Evolutionary conservation across 805 yeast species (phyloP).

Genomic region (Zygoascus flipseniorum): DNA sequence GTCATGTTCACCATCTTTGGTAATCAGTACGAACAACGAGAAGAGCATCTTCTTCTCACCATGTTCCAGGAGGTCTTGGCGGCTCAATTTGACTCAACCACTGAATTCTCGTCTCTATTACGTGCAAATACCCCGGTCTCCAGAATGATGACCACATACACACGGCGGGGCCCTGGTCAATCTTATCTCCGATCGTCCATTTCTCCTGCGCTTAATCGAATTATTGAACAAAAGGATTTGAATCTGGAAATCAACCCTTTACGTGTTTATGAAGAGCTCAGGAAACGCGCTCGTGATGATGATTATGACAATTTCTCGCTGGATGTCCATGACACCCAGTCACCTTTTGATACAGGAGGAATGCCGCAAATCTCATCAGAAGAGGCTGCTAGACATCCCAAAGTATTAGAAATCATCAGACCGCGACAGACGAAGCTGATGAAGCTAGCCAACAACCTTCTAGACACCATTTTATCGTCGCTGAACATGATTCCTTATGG

Average conservation of each 20-base stretch:
- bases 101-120: constrained; percentile 28
- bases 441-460: constrained; percentile 20
- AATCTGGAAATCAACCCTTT: constrained; percentile 30
- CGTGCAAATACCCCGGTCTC: constrained; percentile 34
- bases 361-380: constrained; percentile 22
- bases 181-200: constrained; percentile 28
- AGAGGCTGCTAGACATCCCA: constrained; percentile 25
- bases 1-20: constrained; percentile 35
- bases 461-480: constrained; percentile 52
- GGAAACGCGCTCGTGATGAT: constrained; percentile 13
- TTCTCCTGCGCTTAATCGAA: constrained; percentile 20
- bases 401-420: constrained; percentile 22
- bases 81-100: constrained; percentile 28
- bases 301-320: neutral
- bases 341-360: constrained; percentile 5
- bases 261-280: constrained; percentile 25
- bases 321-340: neutral
- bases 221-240: constrained; percentile 20
- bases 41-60: constrained; percentile 31
- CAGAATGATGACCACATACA: constrained; percentile 33
- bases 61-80: constrained; percentile 32
- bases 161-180: constrained; percentile 34
- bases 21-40: constrained; percentile 35
- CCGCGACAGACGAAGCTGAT: constrained; percentile 22
- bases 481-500: constrained; percentile 57